A percentile compares a stretch with the other conserved stretches of the same genome.
Conservation (phyloP, 2,329 filamentous ascomycete species). For the Metarhizium sp. region DNA sequence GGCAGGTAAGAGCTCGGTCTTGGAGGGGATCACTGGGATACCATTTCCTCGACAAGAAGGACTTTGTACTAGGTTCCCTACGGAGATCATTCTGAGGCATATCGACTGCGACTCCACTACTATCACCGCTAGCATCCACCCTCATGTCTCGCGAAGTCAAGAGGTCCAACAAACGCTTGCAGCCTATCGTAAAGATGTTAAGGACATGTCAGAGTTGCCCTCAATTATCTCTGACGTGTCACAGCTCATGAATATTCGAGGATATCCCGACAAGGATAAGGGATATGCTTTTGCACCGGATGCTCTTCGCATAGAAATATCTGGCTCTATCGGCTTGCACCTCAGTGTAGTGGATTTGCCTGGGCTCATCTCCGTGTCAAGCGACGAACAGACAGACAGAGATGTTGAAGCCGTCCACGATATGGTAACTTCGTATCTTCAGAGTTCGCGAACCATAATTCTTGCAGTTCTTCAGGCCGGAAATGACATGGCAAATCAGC, state of each 20-base stretch:
- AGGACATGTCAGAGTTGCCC: slow-evolving; percentile 13
- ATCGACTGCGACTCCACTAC: not conserved
- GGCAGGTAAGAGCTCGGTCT: slow-evolving; percentile 15
- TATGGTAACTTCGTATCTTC: slow-evolving; percentile 31
- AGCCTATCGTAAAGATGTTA: slow-evolving; percentile 8
- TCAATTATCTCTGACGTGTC: slow-evolving; percentile 13
- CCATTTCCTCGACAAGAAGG: slow-evolving; percentile 14
- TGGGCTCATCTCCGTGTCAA: slow-evolving; percentile 29
- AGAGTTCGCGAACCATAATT: slow-evolving; percentile 31
- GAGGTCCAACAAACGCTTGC: slow-evolving; percentile 3
- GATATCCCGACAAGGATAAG: not conserved
- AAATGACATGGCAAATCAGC: slow-evolving; percentile 29
- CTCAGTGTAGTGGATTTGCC: slow-evolving; percentile 38
- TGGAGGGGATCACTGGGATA: slow-evolving; percentile 14
- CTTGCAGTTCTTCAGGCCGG: slow-evolving; percentile 31
- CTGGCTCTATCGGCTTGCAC: slow-evolving; percentile 17
- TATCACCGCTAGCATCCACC: slow-evolving; percentile 11
- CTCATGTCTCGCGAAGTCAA: slow-evolving; percentile 6
- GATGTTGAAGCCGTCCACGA: slow-evolving; percentile 23
- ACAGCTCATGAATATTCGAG: slow-evolving; percentile 10
- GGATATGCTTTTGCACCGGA: slow-evolving; percentile 13
- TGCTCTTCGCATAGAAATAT: slow-evolving; percentile 14
- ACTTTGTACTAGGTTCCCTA: slow-evolving; percentile 15
- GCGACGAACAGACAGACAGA: slow-evolving; percentile 21
- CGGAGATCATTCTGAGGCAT: slow-evolving; percentile 14